Evolutionary conservation across 768 basidiomycete genomes (phyloP).

Genomic region (Tephrocybe sp.): DNA sequence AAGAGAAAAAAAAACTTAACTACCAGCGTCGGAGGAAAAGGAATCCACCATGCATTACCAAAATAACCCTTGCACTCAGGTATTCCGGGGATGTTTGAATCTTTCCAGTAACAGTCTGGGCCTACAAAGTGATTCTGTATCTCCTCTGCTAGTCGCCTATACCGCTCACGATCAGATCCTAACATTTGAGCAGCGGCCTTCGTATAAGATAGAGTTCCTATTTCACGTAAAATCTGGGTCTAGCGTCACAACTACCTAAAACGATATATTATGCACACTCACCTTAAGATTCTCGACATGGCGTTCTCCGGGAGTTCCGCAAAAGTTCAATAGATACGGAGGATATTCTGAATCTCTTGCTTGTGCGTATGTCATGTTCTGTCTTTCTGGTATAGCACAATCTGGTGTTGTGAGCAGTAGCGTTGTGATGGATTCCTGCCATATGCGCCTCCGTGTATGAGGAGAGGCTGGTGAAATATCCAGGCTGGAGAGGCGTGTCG

Average conservation of each 20-base stretch:
- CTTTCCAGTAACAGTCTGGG: constrained; percentile 72
- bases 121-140: constrained; percentile 62
- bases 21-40: constrained; percentile 73
- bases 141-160: constrained; percentile 42
- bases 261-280: not conserved
- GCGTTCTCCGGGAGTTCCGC: constrained; percentile 62
- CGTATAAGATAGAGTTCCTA: constrained; percentile 55
- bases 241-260: not conserved
- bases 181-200: constrained; percentile 46
- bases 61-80: constrained; percentile 51
- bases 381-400: constrained; percentile 55
- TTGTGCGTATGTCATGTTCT: constrained; percentile 59
- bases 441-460: constrained; percentile 69
- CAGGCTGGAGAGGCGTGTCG: constrained; percentile 35
- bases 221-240: constrained; percentile 61
- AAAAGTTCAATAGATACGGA: constrained; percentile 67
- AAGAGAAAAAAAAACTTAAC: not conserved
- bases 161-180: constrained; percentile 46
- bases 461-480: constrained; percentile 54
- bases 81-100: constrained; percentile 24
- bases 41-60: constrained; percentile 78
- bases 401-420: constrained; percentile 60
- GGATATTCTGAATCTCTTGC: constrained; percentile 56
- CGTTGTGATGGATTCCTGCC: constrained; percentile 74
- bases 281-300: constrained; percentile 82